Percentiles rank a stretch among this genome's conserved stretches.
These are phyloP conservation scores for Gentiana dahurica DNA, from an alignment of 257 asterid species.

Conservation along the genomic window DNA sequence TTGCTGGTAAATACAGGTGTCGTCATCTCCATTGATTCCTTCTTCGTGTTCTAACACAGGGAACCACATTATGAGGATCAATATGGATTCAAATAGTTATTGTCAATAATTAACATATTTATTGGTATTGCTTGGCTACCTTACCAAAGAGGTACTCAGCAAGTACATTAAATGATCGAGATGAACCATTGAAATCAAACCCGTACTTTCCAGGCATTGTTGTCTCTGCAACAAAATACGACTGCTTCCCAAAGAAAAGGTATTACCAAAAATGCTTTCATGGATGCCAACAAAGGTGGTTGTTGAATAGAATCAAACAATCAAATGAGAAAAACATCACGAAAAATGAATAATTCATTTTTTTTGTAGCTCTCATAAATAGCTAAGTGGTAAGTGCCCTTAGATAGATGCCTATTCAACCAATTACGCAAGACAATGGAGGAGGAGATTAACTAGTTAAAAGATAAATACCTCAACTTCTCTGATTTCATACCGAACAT, in stretches of 20 bases:
- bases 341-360: background rate
- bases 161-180: constrained; percentile 65
- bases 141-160: constrained; percentile 93
- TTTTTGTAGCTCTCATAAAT: too few species aligned
- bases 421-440: background rate
- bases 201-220: constrained; percentile 83
- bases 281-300: background rate
- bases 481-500: constrained; percentile 59
- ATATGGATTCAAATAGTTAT: background rate
- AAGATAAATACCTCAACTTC: constrained; percentile 54
- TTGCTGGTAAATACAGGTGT: constrained; percentile 68
- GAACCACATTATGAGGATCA: background rate
- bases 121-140: constrained; percentile 38
- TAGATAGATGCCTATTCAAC: background rate
- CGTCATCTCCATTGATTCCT: constrained; percentile 83
- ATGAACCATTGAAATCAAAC: constrained; percentile 66
- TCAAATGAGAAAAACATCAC: too few species aligned
- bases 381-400: too few species aligned
- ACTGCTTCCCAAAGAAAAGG: constrained; percentile 25
- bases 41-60: constrained; percentile 43
- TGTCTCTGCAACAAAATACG: constrained; percentile 73
- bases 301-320: too few species aligned
- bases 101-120: constrained; percentile 2
- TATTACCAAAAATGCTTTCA: background rate
- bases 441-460: background rate